Conservation (phyloP, 2,329 filamentous ascomycete genomes). For the Nemania serpens region DNA sequence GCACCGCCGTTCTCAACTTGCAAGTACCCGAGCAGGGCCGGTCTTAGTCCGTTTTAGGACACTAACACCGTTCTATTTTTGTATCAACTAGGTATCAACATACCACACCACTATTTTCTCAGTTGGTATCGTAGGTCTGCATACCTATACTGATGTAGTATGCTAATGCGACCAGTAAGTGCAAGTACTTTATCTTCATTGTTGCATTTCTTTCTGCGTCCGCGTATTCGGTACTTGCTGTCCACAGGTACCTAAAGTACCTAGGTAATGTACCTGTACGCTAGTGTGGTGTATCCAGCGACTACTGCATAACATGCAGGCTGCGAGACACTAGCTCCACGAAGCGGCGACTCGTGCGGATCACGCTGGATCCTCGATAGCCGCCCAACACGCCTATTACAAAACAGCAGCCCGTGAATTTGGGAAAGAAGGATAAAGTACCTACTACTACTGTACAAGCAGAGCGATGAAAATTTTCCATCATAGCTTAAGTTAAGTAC, state of each 20-base stretch:
- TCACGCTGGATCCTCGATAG: conserved; percentile 32
- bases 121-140: too few relatives aligned
- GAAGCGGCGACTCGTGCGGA: conserved; percentile 27
- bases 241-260: too few relatives aligned
- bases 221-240: too few relatives aligned
- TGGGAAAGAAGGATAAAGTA: conserved; percentile 5
- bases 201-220: too few relatives aligned
- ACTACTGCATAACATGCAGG: conserved; percentile 34
- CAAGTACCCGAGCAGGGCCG: not conserved
- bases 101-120: too few relatives aligned
- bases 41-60: not conserved
- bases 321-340: conserved; percentile 33
- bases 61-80: conserved; percentile 17
- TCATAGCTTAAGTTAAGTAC: not conserved
- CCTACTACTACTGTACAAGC: not conserved
- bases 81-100: conserved; percentile 13
- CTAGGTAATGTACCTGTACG: too few relatives aligned
- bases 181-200: too few relatives aligned
- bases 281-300: not conserved
- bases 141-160: too few relatives aligned
- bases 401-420: too few relatives aligned
- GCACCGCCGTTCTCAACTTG: too few relatives aligned
- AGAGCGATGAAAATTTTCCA: conserved; percentile 26
- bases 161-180: too few relatives aligned
- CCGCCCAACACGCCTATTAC: conserved; percentile 36